Conservation (phyloP, 805 yeast genomes). For the Tetrapisispora pingtungensis region DNA sequence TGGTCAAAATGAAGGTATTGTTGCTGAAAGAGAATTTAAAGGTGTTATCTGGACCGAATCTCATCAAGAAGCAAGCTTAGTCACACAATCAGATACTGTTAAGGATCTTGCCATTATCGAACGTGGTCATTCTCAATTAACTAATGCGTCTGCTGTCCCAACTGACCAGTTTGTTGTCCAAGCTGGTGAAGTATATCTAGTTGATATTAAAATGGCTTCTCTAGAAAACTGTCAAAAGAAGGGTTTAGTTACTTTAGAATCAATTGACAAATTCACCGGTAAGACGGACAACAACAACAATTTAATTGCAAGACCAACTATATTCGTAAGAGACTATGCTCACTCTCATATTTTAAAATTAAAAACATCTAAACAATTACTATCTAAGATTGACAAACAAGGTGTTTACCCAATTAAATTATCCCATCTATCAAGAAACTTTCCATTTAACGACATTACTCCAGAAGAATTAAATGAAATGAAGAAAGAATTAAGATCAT, state of each 20-base stretch:
- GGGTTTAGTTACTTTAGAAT: slow-evolving; percentile 61
- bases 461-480: slow-evolving; percentile 33
- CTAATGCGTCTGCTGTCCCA: slow-evolving; percentile 52
- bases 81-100: slow-evolving; percentile 24
- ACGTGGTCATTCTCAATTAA: slow-evolving; percentile 27
- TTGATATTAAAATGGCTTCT: slow-evolving; percentile 78
- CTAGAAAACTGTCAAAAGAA: slow-evolving; percentile 41
- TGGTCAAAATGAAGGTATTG: slow-evolving; percentile 89
- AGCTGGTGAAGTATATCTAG: slow-evolving; percentile 77
- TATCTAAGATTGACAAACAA: slow-evolving; percentile 59
- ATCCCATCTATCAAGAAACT: slow-evolving; percentile 52
- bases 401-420: slow-evolving; percentile 92
- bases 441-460: slow-evolving; percentile 41
- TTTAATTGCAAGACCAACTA: slow-evolving; percentile 53
- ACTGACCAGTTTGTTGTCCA: slow-evolving; percentile 61
- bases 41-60: slow-evolving; percentile 85
- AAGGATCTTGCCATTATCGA: slow-evolving; percentile 35
- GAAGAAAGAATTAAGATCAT: slow-evolving; percentile 46
- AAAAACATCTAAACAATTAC: slow-evolving; percentile 59
- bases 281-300: slow-evolving; percentile 44
- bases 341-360: slow-evolving; percentile 67
- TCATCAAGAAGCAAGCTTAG: slow-evolving; percentile 57
- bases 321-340: slow-evolving; percentile 81
- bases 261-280: slow-evolving; percentile 55
- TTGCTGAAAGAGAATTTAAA: slow-evolving; percentile 85